Evolutionary conservation across 331 rosid genomes (phyloP), one percentile per base, ranked within the genome.

Genomic region (Prunus yedoensis): DNA sequence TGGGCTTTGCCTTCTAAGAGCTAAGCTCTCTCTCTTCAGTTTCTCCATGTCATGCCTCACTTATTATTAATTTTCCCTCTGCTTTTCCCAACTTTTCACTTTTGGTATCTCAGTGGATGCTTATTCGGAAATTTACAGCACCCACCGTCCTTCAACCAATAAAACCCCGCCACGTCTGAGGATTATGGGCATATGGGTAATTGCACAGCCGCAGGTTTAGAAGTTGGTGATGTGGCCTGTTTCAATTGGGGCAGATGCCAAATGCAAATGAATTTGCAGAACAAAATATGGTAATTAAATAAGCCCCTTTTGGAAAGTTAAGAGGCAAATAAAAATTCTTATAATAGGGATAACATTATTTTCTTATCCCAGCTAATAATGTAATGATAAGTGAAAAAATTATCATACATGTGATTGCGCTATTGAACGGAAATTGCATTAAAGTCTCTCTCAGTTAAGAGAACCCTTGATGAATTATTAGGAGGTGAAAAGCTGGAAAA

Each of bases 51-150:
- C 75, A n/a, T 56, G 52, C 51, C 49, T 25, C 79, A 10, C 54
- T 10, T 1, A 4, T 25, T 21, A 6, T 71, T 38, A 66, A 56
- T 65, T 4, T 54, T 21, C 35, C n/a, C 41, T 38, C 27, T 3
- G 46, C 58, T 11, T 77, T 70, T 54, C 51, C 66, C 5, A 63
- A 64, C 52, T 9, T 64, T 64, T 63, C 63, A 20, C 25, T 51
- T 51, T 52, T 35, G 72, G 76, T n/a, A 35, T 71, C 51, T 57
- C 66, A 21, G 71, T 20, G 18, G n/a, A 5, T 52, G 65, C 62
- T 35, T 45, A 23, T 64, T 20, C 11, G 65, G n/a, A 41, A 59
- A 47, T 64, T 75, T 52, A 45, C 43, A 64, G 64, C 51, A 35
- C 51, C 12, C 64, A 30, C 53, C 51, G 12, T 4, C 2, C 0